Evolutionary conservation across 352 stramenopile species (phyloP).

Genomic region (Pythium guiyangense): DNA sequence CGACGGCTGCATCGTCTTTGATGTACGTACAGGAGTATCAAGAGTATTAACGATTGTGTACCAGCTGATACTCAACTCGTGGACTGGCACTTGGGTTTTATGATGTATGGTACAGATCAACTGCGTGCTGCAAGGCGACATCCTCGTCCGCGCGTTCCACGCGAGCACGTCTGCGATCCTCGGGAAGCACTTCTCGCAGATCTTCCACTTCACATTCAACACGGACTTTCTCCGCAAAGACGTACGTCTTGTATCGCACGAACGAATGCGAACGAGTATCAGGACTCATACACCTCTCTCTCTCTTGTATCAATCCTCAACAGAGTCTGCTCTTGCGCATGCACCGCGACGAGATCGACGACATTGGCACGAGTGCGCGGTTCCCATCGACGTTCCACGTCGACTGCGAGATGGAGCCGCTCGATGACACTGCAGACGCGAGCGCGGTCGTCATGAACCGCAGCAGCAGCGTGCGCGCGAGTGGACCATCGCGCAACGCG

Average conservation of each 20-base stretch:
- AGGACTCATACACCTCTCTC: background rate
- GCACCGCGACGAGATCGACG: constrained; percentile 57
- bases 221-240: constrained; percentile 77
- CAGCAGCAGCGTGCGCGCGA: background rate
- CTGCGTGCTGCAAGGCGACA: constrained; percentile 65
- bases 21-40: constrained; percentile 20
- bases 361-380: constrained; percentile 39
- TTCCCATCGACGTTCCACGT: constrained; percentile 57
- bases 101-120: constrained; percentile 36
- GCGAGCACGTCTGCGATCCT: constrained; percentile 67
- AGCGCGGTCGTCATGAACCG: background rate
- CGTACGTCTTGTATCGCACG: constrained; percentile 23
- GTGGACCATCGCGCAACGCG: background rate
- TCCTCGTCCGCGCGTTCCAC: constrained; percentile 69
- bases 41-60: no score
- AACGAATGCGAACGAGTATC: background rate
- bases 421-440: constrained; percentile 9
- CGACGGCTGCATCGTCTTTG: constrained; percentile 47
- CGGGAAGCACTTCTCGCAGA: constrained; percentile 76
- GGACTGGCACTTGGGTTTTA: no score
- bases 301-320: constrained; percentile 16
- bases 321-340: constrained; percentile 32
- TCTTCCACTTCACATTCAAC: constrained; percentile 86
- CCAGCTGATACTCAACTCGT: no score
- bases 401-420: constrained; percentile 43